Conservation (phyloP, 1,284 basidiomycete species). For the Cryptococcus sp. region DNA sequence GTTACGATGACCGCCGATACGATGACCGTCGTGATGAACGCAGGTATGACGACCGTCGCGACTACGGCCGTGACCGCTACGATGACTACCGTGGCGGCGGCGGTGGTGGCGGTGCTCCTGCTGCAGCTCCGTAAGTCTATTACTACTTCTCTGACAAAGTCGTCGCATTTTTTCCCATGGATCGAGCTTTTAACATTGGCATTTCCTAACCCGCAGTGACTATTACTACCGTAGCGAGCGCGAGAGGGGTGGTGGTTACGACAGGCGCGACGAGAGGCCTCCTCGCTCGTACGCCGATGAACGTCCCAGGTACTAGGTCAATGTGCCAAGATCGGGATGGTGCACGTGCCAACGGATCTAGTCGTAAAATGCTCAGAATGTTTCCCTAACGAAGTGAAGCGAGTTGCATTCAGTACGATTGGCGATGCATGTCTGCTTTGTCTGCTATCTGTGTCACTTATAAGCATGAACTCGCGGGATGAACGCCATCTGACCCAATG, state of each 20-base stretch:
- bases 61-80: slow-evolving; percentile 21
- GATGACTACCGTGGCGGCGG: slow-evolving; percentile 27
- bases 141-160: slow-evolving; percentile 14
- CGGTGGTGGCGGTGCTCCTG: too few relatives aligned
- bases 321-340: not conserved
- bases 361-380: too few relatives aligned
- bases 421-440: too few relatives aligned
- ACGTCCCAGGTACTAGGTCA: slow-evolving; percentile 34
- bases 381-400: too few relatives aligned
- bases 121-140: slow-evolving; percentile 36
- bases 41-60: slow-evolving; percentile 27
- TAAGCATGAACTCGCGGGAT: too few relatives aligned
- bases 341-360: not conserved
- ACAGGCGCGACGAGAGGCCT: slow-evolving; percentile 26
- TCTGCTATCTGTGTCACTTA: too few relatives aligned
- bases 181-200: not conserved
- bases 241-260: slow-evolving; percentile 21
- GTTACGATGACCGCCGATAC: slow-evolving; percentile 55
- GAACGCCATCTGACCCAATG: too few relatives aligned
- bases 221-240: slow-evolving; percentile 54
- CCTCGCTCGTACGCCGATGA: slow-evolving; percentile 28
- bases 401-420: too few relatives aligned
- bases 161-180: slow-evolving; percentile 7
- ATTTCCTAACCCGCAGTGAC: slow-evolving; percentile 16
- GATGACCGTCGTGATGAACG: slow-evolving; percentile 47